A percentile compares a stretch with the other conserved stretches of the same genome.
Conservation (phyloP, 768 basidiomycete species). For the Suillus spraguei region DNA sequence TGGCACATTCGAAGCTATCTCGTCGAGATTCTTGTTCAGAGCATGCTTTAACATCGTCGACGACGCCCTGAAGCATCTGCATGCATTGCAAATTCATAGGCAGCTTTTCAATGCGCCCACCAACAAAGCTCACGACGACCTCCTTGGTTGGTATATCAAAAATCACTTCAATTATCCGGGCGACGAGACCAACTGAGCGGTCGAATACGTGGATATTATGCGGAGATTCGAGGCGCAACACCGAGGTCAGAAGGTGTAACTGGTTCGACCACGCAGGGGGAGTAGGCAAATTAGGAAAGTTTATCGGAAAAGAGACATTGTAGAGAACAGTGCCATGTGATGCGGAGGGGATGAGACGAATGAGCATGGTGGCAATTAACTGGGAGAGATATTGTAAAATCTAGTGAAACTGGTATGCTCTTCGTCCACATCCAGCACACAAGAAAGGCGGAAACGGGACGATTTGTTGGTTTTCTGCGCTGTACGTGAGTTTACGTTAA, state of each 20-base stretch:
- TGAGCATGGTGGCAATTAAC: slow-evolving; percentile 50
- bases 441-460: slow-evolving; percentile 16
- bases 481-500: slow-evolving; percentile 36
- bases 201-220: slow-evolving; percentile 59
- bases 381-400: slow-evolving; percentile 25
- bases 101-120: slow-evolving; percentile 55
- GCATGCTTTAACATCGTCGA: slow-evolving; percentile 53
- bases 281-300: slow-evolving; percentile 37
- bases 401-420: slow-evolving; percentile 19
- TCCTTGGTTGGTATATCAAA: slow-evolving; percentile 55
- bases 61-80: slow-evolving; percentile 50
- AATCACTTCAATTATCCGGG: slow-evolving; percentile 57
- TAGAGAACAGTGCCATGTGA: slow-evolving; percentile 60
- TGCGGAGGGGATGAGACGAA: slow-evolving; percentile 50
- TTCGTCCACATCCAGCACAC: slow-evolving; percentile 33
- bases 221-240: slow-evolving; percentile 57
- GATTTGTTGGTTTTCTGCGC: slow-evolving; percentile 30
- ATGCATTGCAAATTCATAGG: slow-evolving; percentile 44
- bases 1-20: slow-evolving; percentile 34
- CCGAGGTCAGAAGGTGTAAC: slow-evolving; percentile 47
- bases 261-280: slow-evolving; percentile 59
- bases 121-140: slow-evolving; percentile 58
- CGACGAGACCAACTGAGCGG: slow-evolving; percentile 57
- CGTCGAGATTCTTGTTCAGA: slow-evolving; percentile 36
- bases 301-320: slow-evolving; percentile 50